phyloP scores from a whole-genome alignment of 495 filamentous ascomycete species.

The Lindgomyces ingoldianus region DNA sequence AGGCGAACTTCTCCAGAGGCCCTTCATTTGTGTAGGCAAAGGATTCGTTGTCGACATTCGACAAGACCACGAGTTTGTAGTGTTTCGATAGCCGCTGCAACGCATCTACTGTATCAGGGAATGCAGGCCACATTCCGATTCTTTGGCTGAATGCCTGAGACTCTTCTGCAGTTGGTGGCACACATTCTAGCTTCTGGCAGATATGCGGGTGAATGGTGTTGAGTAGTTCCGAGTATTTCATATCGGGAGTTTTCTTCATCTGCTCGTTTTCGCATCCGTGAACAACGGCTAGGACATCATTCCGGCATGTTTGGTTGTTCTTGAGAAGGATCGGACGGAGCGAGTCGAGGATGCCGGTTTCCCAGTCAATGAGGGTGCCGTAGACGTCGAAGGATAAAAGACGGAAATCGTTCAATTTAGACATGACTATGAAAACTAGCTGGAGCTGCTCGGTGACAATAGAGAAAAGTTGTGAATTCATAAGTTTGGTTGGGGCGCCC shows the following conservation, averaged over 20 bases:
- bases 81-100: slow-evolving; percentile 24
- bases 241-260: slow-evolving; percentile 8
- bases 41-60: slow-evolving; percentile 31
- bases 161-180: slow-evolving; percentile 10
- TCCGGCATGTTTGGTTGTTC: slow-evolving; percentile 6
- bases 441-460: neutral
- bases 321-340: slow-evolving; percentile 30
- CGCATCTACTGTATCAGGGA: slow-evolving; percentile 35
- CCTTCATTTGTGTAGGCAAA: slow-evolving; percentile 5
- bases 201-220: slow-evolving; percentile 11
- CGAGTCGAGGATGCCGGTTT: slow-evolving; percentile 48
- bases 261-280: neutral
- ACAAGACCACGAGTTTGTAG: slow-evolving; percentile 33
- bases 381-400: slow-evolving; percentile 78
- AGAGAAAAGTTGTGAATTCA: neutral
- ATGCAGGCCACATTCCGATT: slow-evolving; percentile 32
- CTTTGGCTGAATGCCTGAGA: slow-evolving; percentile 21
- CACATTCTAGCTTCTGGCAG: slow-evolving; percentile 2
- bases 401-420: slow-evolving; percentile 47
- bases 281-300: slow-evolving; percentile 1
- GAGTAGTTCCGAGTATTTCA: slow-evolving; percentile 22
- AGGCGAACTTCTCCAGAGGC: slow-evolving; percentile 17
- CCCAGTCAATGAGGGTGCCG: slow-evolving; percentile 81
- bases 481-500: neutral
- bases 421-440: neutral